Evolutionary conservation across 176 grass and related monocot genomes (phyloP).

Genomic region (Cocos nucifera): DNA sequence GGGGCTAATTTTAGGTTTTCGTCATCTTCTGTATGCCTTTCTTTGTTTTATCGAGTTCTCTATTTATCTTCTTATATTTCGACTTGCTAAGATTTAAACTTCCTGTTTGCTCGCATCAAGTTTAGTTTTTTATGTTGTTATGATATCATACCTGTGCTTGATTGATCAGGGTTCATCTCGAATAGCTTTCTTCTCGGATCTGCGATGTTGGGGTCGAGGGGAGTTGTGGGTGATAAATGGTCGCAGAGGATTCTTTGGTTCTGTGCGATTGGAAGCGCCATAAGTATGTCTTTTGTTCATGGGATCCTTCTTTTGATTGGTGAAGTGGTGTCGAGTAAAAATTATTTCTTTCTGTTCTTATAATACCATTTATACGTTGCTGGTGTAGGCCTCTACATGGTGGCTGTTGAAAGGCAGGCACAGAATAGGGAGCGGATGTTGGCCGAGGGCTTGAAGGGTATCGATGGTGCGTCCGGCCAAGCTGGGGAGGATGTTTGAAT

Average conservation of each 20-base stretch:
- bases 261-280: conserved; percentile 68
- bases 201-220: conserved; percentile 13
- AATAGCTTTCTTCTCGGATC: too few relatives aligned
- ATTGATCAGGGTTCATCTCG: too few relatives aligned
- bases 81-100: too few relatives aligned
- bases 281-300: conserved; percentile 47
- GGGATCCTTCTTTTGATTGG: conserved; percentile 1
- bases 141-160: too few relatives aligned
- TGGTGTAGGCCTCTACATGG: conserved; percentile 56
- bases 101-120: too few relatives aligned
- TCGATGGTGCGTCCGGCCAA: conserved; percentile 30
- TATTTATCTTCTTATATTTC: too few relatives aligned
- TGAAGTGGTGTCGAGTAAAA: too few relatives aligned
- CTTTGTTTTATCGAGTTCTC: too few relatives aligned
- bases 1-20: too few relatives aligned
- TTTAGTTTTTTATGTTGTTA: too few relatives aligned
- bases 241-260: conserved; percentile 80
- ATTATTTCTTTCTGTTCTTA: too few relatives aligned
- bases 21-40: too few relatives aligned
- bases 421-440: conserved; percentile 68
- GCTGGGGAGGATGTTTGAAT: conserved; percentile 33
- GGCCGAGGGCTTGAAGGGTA: conserved; percentile 47
- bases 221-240: conserved; percentile 66
- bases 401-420: conserved; percentile 87
- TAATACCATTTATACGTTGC: neutral